phyloP scores from a whole-genome alignment of 305 asterid genomes.

The Petunia hybrid region DNA sequence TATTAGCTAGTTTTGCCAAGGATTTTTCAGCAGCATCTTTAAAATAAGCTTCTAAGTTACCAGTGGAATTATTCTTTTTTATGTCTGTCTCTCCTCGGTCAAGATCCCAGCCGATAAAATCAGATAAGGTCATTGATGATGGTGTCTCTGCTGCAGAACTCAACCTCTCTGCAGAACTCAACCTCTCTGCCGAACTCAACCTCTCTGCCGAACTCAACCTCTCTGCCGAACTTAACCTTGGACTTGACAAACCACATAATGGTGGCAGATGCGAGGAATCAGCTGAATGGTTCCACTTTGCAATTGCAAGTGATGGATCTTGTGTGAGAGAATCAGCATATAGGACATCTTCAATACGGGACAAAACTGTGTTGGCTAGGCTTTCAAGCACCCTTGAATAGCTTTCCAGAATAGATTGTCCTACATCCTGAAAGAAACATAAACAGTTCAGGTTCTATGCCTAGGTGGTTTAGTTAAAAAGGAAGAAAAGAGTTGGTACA shows the following conservation, averaged over 20 bases:
- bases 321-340: slow-evolving; percentile 63
- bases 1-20: slow-evolving; percentile 38
- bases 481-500: neutral
- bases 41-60: slow-evolving; percentile 10
- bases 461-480: neutral
- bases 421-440: slow-evolving; percentile 62
- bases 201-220: slow-evolving; percentile 43
- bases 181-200: slow-evolving; percentile 33
- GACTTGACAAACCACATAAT: neutral
- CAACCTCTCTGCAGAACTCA: slow-evolving; percentile 33
- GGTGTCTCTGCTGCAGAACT: slow-evolving; percentile 51
- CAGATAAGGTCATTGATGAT: slow-evolving; percentile 63
- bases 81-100: slow-evolving; percentile 49
- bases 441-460: neutral
- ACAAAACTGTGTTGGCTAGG: slow-evolving; percentile 84
- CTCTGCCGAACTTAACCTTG: neutral
- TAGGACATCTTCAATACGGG: slow-evolving; percentile 74
- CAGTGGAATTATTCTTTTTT: slow-evolving; percentile 39
- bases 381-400: slow-evolving; percentile 18
- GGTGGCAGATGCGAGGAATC: slow-evolving; percentile 42
- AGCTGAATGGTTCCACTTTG: slow-evolving; percentile 33
- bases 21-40: slow-evolving; percentile 49
- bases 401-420: slow-evolving; percentile 39
- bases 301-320: slow-evolving; percentile 57
- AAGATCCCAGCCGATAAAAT: slow-evolving; percentile 75